Evolutionary conservation across 371 early-diverging fungal genomes (phyloP), one percentile per base, ranked within the genome.

Genomic region (Syncephalis plumigaleata): DNA sequence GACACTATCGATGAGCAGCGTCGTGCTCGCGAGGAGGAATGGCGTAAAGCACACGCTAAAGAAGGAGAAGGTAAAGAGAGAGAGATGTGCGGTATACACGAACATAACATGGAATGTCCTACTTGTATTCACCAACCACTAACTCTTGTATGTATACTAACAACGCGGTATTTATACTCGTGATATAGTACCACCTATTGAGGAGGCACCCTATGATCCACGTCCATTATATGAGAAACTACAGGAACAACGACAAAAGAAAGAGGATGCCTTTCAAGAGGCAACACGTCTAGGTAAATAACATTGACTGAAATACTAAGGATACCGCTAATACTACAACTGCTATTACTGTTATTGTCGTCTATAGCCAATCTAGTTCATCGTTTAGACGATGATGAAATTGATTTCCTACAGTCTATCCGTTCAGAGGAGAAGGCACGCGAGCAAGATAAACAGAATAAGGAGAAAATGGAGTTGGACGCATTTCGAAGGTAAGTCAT

Each of bases 181-280:
- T 31, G 11, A 31, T 31, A 31, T 31, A 31, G 31, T 31, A 7
- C 31, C 31, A 7, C 31, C 31, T 9, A 61, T 61, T 24, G 64
- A 62, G 16, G 61, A 62, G 31, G 31, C 31, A 11, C 31, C 31
- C 1, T 82, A 84, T 53, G 87, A 86, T 55, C 81, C 85, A 22
- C 73, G 87, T 8, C 79, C 87, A 15, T 68, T 86, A 11, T 86
- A 73, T 53, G 87, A 86, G 54, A 68, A 79, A 20, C 59, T 86
- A 15, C 81, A 83, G 55, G 85, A 84, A 48, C 82, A 86, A 51
- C 69, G 60, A 44, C 61, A 54, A 8, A 55, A 69, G 24, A 84
- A 84, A 46, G 73, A 74, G 43, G 83, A 81, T 23, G 65, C 71
- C 13, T 70, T 75, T 53, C 63, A 66, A 27, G 83, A 83, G 54